Evolutionary conservation across 306 rosid species (phyloP).

Genomic region (Bauhinia variegata): DNA sequence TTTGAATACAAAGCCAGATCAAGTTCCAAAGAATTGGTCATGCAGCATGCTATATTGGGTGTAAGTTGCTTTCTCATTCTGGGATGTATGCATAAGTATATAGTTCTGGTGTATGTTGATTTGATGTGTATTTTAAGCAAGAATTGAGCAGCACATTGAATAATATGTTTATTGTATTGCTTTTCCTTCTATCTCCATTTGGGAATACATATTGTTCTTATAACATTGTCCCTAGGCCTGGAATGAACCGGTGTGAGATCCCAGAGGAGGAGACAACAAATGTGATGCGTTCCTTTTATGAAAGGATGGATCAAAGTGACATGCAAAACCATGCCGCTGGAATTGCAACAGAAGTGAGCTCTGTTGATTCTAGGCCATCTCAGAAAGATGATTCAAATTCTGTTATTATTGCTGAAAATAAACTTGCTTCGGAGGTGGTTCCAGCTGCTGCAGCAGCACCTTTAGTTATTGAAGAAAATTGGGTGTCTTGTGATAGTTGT

Average conservation of each 20-base stretch:
- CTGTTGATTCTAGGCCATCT: conserved; percentile 35
- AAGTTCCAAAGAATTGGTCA: conserved; percentile 85
- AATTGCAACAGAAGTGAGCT: conserved; percentile 41
- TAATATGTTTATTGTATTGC: conserved; percentile 18
- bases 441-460: conserved; percentile 41
- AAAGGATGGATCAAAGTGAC: conserved; percentile 53
- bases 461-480: conserved; percentile 53
- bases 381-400: conserved; percentile 41
- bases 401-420: conserved; percentile 41
- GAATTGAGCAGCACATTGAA: conserved; percentile 21
- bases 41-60: conserved; percentile 92
- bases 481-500: conserved; percentile 86
- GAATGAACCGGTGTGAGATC: conserved; percentile 77
- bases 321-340: conserved; percentile 47
- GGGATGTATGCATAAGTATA: conserved; percentile 23
- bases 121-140: conserved; percentile 21
- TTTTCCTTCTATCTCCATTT: not conserved
- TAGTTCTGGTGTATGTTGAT: conserved; percentile 27
- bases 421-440: conserved; percentile 38
- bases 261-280: conserved; percentile 73
- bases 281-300: conserved; percentile 57
- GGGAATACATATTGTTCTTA: conserved; percentile 33
- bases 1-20: conserved; percentile 58
- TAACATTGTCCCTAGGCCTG: conserved; percentile 61
- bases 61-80: conserved; percentile 66